These are phyloP conservation scores for Fusarium buxicola DNA, from an alignment of 2,329 filamentous ascomycete genomes.

Conservation along the genomic window DNA sequence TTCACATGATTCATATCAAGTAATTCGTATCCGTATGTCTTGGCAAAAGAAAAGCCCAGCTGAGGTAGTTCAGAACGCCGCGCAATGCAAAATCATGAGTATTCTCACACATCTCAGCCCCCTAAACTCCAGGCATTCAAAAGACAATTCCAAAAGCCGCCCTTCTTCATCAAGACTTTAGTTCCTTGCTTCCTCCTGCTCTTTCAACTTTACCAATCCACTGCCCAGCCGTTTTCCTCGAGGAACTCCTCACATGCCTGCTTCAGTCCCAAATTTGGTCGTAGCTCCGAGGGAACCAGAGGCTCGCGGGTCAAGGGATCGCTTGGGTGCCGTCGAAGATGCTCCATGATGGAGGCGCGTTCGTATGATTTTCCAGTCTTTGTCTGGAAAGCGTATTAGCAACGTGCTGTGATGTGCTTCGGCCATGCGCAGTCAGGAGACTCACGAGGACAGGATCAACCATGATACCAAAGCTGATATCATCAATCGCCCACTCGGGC, in stretches of 20 bases:
- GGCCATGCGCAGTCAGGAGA: not conserved
- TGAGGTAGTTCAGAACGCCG: slow-evolving; percentile 19
- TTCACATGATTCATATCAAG: not conserved
- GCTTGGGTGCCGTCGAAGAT: slow-evolving; percentile 77
- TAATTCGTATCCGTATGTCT: not conserved
- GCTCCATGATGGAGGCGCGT: slow-evolving; percentile 84
- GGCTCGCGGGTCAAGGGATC: slow-evolving; percentile 89
- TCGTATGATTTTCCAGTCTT: slow-evolving; percentile 94
- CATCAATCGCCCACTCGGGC: slow-evolving; percentile 82
- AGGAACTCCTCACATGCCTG: slow-evolving; percentile 88
- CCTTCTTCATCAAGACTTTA: not conserved
- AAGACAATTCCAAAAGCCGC: not conserved
- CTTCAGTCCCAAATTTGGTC: slow-evolving; percentile 84
- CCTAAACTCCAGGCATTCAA: slow-evolving; percentile 20
- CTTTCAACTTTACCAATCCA: slow-evolving; percentile 75
- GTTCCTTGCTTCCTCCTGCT: not conserved
- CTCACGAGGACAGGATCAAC: slow-evolving; percentile 73
- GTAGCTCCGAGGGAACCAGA: slow-evolving; percentile 74
- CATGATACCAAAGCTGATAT: slow-evolving; percentile 80
- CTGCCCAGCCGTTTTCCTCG: slow-evolving; percentile 89
- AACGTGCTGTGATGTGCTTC: not conserved
- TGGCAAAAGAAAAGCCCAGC: not conserved
- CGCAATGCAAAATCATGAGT: slow-evolving; percentile 16
- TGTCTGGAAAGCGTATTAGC: slow-evolving; percentile 62
- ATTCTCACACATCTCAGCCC: not conserved